A percentile compares a stretch with the other conserved stretches of the same genome.
phyloP scores from a whole-genome alignment of 129 eudicot species.

The Helianthus tuberosus region DNA sequence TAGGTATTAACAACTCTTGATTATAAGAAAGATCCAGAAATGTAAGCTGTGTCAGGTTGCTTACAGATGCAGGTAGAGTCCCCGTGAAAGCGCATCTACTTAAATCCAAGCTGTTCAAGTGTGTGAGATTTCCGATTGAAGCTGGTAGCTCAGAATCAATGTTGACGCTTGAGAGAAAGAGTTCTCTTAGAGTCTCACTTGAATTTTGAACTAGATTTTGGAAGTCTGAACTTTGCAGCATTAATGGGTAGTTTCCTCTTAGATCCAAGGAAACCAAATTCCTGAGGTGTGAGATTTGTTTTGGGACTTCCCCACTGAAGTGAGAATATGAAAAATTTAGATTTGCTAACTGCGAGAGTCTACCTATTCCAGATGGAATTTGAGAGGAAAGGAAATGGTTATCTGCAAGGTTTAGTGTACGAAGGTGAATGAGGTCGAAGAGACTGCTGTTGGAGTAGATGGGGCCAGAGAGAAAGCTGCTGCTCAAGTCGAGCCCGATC shows the following conservation, averaged over 20 bases:
- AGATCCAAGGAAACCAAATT: too few relatives aligned
- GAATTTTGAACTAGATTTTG: too few relatives aligned
- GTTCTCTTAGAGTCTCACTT: too few relatives aligned
- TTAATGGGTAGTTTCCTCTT: too few relatives aligned
- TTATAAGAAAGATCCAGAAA: background rate
- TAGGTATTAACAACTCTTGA: too few relatives aligned
- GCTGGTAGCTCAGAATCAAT: conserved; percentile 16
- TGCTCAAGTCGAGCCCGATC: conserved; percentile 23
- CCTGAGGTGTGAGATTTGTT: too few relatives aligned
- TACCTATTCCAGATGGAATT: conserved; percentile 29
- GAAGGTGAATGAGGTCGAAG: conserved; percentile 24
- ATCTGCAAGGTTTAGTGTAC: conserved; percentile 9
- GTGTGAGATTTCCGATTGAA: conserved; percentile 36
- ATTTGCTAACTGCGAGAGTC: conserved; percentile 2
- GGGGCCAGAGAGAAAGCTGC: conserved; percentile 24
- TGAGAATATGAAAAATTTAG: too few relatives aligned
- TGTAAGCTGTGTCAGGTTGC: conserved; percentile 37
- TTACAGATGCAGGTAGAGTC: conserved; percentile 31
- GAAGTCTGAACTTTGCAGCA: too few relatives aligned
- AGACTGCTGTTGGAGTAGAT: conserved; percentile 18
- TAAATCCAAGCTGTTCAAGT: conserved; percentile 16
- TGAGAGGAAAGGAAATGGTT: conserved; percentile 18
- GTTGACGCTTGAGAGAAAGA: too few relatives aligned
- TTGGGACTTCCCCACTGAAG: too few relatives aligned
- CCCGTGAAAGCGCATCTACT: conserved; percentile 16